Base-by-base conservation (phyloP, 768 basidiomycete species). In the Aureoboletus auriporus region DNA sequence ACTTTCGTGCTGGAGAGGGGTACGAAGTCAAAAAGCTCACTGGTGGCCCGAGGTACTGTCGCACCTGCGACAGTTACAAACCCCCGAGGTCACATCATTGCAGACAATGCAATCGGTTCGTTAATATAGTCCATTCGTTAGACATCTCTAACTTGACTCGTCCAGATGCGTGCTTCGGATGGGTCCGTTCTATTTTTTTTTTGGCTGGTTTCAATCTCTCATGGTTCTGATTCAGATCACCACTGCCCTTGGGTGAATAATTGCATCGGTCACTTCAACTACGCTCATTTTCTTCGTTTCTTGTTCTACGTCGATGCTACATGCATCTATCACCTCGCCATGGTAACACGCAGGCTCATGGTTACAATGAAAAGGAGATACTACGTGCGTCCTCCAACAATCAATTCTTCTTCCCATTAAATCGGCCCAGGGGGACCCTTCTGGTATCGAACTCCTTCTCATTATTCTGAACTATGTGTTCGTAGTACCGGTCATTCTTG, bases 191-290 rank as follows among this genome's bases (percentile, higher is more conserved):
- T 30, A 28, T 5, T 13, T 33, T 46, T 16, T 20, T 46, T 16
- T 20, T 29, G 34, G 16, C 20, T 14, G 20, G 43, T 9, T 42
- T 36, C 12, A 31, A 41, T 36, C 44, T 46, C 50, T 62, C 23
- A 51, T 17, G 30, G 39, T 33, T 46, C 13, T 20, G 9, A 16
- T 51, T 30, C 51, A 91, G 90, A 93, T 64, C 90, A 93, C 59
- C 90, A 93, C 61, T 92, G 90, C 63, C 91, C 90, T 7, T 94
- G 90, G 92, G 82, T 93, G 29, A 86, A 92, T 65, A 97, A 93
- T 58, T 95, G 94, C 61, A 87, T 99, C 53, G 96, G 96, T 1
- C 86, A 92, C 65, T 81, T 76, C 70, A 99, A 97, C 66, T 84
- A 96, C 55, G 87, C 86, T 1, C 78, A 89, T 67, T 92, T 92